Evolutionary conservation across 768 basidiomycete species (phyloP).

Genomic region (Panaeolus cyanescens): DNA sequence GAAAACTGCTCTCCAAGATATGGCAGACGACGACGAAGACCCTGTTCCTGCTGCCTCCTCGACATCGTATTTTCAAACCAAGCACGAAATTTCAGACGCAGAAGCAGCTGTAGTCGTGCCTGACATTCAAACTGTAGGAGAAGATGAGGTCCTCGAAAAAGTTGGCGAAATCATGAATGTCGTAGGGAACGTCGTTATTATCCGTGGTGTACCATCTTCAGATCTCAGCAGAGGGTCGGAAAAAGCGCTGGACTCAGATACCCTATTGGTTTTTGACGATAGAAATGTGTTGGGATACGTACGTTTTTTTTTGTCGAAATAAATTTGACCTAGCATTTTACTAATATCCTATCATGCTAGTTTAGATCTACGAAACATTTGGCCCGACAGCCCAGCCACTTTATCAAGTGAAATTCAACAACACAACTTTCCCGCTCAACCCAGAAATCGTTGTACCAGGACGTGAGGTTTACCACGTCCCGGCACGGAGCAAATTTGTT

Average conservation of each 20-base stretch:
- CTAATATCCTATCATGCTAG: conserved; percentile 18
- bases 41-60: conserved; percentile 37
- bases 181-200: conserved; percentile 70
- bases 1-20: conserved; percentile 29
- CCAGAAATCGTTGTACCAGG: conserved; percentile 52
- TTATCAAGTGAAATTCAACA: conserved; percentile 82
- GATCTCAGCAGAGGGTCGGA: conserved; percentile 49
- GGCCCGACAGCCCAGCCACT: conserved; percentile 90
- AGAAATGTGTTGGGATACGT: conserved; percentile 90
- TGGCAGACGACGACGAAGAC: conserved; percentile 61
- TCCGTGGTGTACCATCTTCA: conserved; percentile 59
- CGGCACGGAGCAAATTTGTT: conserved; percentile 79
- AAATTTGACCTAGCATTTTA: conserved; percentile 4
- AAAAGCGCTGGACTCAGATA: conserved; percentile 83
- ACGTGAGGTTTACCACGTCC: conserved; percentile 81
- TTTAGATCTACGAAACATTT: conserved; percentile 91
- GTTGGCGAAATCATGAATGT: conserved; percentile 81
- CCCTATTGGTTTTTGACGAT: conserved; percentile 88
- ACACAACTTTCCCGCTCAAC: conserved; percentile 62
- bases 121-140: conserved; percentile 59
- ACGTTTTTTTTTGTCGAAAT: conserved; percentile 30
- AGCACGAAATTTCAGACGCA: conserved; percentile 66
- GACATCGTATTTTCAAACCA: conserved; percentile 56
- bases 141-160: conserved; percentile 67
- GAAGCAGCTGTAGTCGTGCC: conserved; percentile 65